Conservation (phyloP, 345 rosid genomes). For the Populus tremula region DNA sequence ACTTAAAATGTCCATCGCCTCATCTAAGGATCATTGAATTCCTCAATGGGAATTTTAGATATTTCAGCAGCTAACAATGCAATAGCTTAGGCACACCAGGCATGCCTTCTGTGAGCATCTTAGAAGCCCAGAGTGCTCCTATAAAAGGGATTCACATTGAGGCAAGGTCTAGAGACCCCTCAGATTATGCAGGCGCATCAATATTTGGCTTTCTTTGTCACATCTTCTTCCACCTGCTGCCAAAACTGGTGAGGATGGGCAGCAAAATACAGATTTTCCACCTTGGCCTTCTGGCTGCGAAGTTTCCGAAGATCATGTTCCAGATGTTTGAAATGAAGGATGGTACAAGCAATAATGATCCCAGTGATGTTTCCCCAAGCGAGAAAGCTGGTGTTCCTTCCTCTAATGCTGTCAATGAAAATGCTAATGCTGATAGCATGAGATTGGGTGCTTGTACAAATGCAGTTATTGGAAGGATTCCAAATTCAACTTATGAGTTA, state of each 20-base stretch:
- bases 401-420: slow-evolving; percentile 49
- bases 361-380: slow-evolving; percentile 47
- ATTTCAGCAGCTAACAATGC: slow-evolving; percentile 73
- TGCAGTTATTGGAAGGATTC: slow-evolving; percentile 48
- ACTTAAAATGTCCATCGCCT: slow-evolving; percentile 10
- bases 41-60: slow-evolving; percentile 62
- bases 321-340: slow-evolving; percentile 77
- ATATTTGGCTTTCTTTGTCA: slow-evolving; percentile 79
- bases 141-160: slow-evolving; percentile 69
- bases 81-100: slow-evolving; percentile 61
- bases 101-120: slow-evolving; percentile 54
- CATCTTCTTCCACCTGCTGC: slow-evolving; percentile 60
- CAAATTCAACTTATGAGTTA: slow-evolving; percentile 54
- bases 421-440: slow-evolving; percentile 41
- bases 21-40: slow-evolving; percentile 18
- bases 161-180: slow-evolving; percentile 78
- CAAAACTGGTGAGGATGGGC: slow-evolving; percentile 49
- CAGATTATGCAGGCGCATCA: slow-evolving; percentile 86
- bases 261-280: slow-evolving; percentile 55
- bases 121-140: slow-evolving; percentile 71
- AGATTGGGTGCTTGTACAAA: slow-evolving; percentile 57
- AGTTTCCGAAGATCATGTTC: slow-evolving; percentile 38
- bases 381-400: slow-evolving; percentile 53
- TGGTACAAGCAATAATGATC: slow-evolving; percentile 49
- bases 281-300: slow-evolving; percentile 49